A percentile compares a stretch with the other conserved stretches of the same genome.
Conservation (phyloP, 2,329 filamentous ascomycete species). For the Paecilomyces formosus region DNA sequence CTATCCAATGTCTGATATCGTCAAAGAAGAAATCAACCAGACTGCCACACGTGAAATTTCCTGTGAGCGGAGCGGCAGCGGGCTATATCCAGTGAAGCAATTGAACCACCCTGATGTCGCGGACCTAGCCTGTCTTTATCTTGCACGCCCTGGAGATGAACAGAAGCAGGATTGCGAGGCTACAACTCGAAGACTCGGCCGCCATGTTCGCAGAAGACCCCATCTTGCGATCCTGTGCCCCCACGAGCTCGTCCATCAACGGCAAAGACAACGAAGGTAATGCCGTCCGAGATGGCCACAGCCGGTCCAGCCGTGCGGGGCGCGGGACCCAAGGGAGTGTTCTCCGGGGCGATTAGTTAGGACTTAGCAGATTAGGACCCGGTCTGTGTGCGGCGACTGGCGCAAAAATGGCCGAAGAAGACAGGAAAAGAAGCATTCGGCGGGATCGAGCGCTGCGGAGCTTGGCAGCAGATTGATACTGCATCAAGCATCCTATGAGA, state of each 20-base stretch:
- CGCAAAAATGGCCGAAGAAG: neutral
- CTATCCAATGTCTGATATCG: conserved; percentile 4
- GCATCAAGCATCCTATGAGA: too few relatives aligned
- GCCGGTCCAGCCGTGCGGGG: neutral
- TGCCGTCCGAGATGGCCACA: neutral
- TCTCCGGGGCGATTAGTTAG: neutral
- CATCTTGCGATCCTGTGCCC: neutral
- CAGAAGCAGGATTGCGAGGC: neutral
- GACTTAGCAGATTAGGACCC: neutral
- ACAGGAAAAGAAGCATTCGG: neutral
- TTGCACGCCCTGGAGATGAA: neutral
- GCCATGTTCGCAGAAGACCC: neutral
- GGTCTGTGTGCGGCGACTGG: neutral
- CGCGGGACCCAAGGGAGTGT: neutral
- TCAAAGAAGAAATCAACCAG: neutral
- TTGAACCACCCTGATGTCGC: neutral
- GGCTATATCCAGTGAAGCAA: neutral
- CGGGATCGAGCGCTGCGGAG: neutral
- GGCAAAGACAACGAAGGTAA: neutral
- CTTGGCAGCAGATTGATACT: neutral
- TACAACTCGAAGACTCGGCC: neutral
- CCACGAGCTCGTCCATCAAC: neutral
- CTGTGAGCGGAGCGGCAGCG: neutral
- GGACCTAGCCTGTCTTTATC: neutral
- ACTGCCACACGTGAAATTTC: neutral